These are phyloP conservation scores for Cicer pinnatifidum DNA, from an alignment of 306 rosid genomes.

Conservation along the genomic window DNA sequence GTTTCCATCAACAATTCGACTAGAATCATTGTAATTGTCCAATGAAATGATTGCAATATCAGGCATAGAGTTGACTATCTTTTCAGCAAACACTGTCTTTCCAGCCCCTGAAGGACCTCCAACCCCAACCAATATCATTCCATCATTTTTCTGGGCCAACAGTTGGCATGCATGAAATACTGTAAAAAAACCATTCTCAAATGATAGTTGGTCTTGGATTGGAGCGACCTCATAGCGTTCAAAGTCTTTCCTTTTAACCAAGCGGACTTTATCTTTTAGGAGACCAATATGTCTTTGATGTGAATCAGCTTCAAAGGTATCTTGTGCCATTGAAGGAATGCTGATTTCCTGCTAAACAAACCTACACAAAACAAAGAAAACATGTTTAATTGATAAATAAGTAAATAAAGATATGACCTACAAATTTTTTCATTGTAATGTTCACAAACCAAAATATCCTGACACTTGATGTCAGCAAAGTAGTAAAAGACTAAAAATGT, in stretches of 20 bases:
- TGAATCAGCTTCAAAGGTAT: conserved; percentile 57
- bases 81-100: conserved; percentile 86
- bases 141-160: conserved; percentile 83
- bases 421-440: conserved; percentile 1
- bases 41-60: conserved; percentile 89
- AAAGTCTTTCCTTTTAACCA: conserved; percentile 73
- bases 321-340: conserved; percentile 62
- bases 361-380: conserved; percentile 3
- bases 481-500: not conserved
- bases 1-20: conserved; percentile 97
- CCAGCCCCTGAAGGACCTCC: conserved; percentile 99
- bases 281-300: conserved; percentile 66
- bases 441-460: not conserved
- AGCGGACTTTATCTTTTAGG: conserved; percentile 77
- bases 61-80: conserved; percentile 90
- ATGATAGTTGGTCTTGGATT: conserved; percentile 70
- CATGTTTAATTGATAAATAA: not conserved
- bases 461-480: not conserved
- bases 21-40: conserved; percentile 95
- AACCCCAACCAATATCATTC: conserved; percentile 84
- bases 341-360: conserved; percentile 41
- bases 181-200: conserved; percentile 94
- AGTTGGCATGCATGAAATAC: conserved; percentile 87
- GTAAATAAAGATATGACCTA: not conserved
- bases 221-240: conserved; percentile 73